Percentiles rank a stretch among this genome's conserved stretches.
Conservation (phyloP, 768 basidiomycete species). For the Myochromella boudieri region DNA sequence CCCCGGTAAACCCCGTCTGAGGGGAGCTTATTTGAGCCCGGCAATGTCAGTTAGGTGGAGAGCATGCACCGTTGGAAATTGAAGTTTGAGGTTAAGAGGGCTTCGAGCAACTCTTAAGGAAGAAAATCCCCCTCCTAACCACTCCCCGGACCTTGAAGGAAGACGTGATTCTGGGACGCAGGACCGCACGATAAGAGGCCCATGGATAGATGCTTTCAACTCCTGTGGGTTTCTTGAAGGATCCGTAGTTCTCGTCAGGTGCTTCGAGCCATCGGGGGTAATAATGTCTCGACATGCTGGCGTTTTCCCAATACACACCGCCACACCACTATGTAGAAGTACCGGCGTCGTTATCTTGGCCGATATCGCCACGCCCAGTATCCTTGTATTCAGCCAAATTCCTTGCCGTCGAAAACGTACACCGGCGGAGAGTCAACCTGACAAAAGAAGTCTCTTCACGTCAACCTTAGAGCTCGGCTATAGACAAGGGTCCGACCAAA, state of each 20-base stretch:
- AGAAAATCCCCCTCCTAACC: constrained; percentile 8
- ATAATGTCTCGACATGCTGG: background rate
- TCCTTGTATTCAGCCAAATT: background rate
- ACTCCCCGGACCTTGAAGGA: constrained; percentile 10
- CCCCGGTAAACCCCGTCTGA: constrained; percentile 13
- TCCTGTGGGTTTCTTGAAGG: background rate
- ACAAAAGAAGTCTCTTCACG: background rate
- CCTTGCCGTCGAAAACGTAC: background rate
- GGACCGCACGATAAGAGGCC: background rate
- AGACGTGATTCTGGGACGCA: background rate
- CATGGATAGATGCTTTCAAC: background rate
- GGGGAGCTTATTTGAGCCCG: constrained; percentile 9
- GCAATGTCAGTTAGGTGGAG: constrained; percentile 7
- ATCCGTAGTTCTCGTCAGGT: background rate
- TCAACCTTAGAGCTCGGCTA: background rate
- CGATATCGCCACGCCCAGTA: background rate
- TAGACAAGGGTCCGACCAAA: background rate
- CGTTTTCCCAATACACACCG: background rate
- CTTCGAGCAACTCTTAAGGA: constrained; percentile 2
- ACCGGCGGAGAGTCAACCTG: background rate
- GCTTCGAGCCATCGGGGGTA: background rate
- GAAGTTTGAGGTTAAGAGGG: constrained; percentile 15
- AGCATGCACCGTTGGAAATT: constrained; percentile 5
- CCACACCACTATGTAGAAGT: background rate
- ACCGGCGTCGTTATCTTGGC: background rate